Evolutionary conservation across 495 filamentous ascomycete species (phyloP), one percentile per base, ranked within the genome.

Genomic region (Aspergillus affinis): DNA sequence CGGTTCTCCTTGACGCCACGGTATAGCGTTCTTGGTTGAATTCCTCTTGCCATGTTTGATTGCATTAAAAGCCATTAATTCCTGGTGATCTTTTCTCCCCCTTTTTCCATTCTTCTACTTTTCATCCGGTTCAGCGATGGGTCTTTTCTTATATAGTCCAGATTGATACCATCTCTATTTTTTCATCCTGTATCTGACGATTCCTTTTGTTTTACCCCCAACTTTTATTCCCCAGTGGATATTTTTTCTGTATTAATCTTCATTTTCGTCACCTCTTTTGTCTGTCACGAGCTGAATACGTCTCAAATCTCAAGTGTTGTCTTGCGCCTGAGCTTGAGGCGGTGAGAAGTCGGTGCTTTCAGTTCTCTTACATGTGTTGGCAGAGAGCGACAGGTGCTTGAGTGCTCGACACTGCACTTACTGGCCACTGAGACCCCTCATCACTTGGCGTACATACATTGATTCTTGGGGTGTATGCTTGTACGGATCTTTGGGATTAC

Each of bases 111-210:
- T 4, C 2, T 26, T 26, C 17, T 36, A 27, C n/a, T 62, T 60
- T 55, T 57, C 48, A 45, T 61, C 50, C 51, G 54, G 52, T 65
- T 62, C 52, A 61, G 57, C 57, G 59, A 64, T 45, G 57, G 59
- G 23, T 51, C 48, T 17, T 59, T 63, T 60, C 26, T 54, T 64
- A 60, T 65, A 66, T 64, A 57, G 61, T 69, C 64, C 73, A 70
- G 71, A 67, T 69, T 74, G 75, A 77, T 76, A 76, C 75, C 73
- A 75, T 65, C 70, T 71, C 63, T 63, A 65, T 64, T 54, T 72
- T 56, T 57, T 57, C 19, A 27, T 61, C 29, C 53, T 54, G 60
- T 52, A 47, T 60, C 32, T 47, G 54, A n/a, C 51, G 21, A 53
- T 30, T 15, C n/a, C 21, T 26, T 20, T 13, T 49, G 48, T 41